Percentiles rank a stretch among this genome's conserved stretches.
phyloP scores from a whole-genome alignment of 73 alveolate species.

The Uronychia binucleata region DNA sequence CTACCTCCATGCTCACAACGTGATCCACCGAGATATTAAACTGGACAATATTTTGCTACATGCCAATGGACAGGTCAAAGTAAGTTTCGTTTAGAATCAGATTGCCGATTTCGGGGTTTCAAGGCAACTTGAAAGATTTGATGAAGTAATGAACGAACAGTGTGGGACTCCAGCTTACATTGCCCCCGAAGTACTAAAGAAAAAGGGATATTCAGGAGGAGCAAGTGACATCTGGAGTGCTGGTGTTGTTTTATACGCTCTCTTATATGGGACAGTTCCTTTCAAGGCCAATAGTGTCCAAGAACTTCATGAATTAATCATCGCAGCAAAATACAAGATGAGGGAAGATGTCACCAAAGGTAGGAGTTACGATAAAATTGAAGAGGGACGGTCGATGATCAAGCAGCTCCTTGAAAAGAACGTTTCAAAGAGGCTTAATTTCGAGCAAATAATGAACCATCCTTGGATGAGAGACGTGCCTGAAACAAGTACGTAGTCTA shows the following conservation, averaged over 20 bases:
- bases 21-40: constrained; percentile 82
- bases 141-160: constrained; percentile 70
- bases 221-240: constrained; percentile 84
- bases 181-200: constrained; percentile 80
- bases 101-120: constrained; percentile 93
- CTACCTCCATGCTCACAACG: constrained; percentile 67
- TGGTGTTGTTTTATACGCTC: constrained; percentile 85
- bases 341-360: constrained; percentile 57
- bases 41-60: constrained; percentile 82
- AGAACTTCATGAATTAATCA: constrained; percentile 67
- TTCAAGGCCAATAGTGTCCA: constrained; percentile 77
- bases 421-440: constrained; percentile 72
- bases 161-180: constrained; percentile 91
- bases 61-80: constrained; percentile 76
- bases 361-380: constrained; percentile 40
- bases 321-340: constrained; percentile 67
- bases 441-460: constrained; percentile 69
- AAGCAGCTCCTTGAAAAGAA: constrained; percentile 59
- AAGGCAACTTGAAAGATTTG: constrained; percentile 66
- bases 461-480: constrained; percentile 75
- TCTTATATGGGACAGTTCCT: constrained; percentile 83
- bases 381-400: constrained; percentile 60
- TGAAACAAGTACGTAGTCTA: neutral
- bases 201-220: constrained; percentile 73
- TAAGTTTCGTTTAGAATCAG: no score